Evolutionary conservation across 2,329 filamentous ascomycete species (phyloP), one percentile per base, ranked within the genome.

Genomic region (Ilyonectria robusta): DNA sequence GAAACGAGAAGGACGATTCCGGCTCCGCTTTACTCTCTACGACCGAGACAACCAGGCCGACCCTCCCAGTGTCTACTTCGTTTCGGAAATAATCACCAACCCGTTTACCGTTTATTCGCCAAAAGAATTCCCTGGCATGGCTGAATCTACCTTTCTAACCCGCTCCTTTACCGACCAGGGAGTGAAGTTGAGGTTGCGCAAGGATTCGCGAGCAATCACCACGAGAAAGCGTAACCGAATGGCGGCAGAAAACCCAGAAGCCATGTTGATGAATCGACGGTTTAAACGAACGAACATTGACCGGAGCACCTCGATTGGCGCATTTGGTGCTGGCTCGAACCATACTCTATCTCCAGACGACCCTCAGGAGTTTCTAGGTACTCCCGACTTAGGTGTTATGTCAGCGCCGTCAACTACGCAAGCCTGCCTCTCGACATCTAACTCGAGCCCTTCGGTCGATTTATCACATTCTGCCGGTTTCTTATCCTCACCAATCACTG

Each of bases 131-230:
- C 91, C 91, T 11, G 93, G 94, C 37, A 91, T 96, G 88, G 86
- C 89, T 51, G 93, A 95, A 79, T 97, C 94, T 2, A 96, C 94
- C 0, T 90, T 91, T 72, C 82, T 97, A 48, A 96, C 94, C 1
- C 88, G 93, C 58, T 91, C 92, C 0, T 95, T 97, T 79, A 93
- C 92, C 70, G 94, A 97, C 74, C 94, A 97, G 78, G 94, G 94
- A 9, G 93, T 97, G 15, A 91, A 94, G 58, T 83, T 97, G 35
- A 88, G 94, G 59, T 86, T 97, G 53, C 89, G 94, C 61, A 97
- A 97, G 78, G 94, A 97, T 79, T 92, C 93, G 50, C 87, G 93
- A 63, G 87, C 87, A 21, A 82, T 83, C 72, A 83, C 81, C 6
- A 85, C 84, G 19, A 81, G 84, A 63, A 88, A 86, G 75, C 81